A percentile compares a stretch with the other conserved stretches of the same genome.
These are phyloP conservation scores for Clonostachys rosea DNA, from an alignment of 2,329 filamentous ascomycete genomes.

Conservation along the genomic window DNA sequence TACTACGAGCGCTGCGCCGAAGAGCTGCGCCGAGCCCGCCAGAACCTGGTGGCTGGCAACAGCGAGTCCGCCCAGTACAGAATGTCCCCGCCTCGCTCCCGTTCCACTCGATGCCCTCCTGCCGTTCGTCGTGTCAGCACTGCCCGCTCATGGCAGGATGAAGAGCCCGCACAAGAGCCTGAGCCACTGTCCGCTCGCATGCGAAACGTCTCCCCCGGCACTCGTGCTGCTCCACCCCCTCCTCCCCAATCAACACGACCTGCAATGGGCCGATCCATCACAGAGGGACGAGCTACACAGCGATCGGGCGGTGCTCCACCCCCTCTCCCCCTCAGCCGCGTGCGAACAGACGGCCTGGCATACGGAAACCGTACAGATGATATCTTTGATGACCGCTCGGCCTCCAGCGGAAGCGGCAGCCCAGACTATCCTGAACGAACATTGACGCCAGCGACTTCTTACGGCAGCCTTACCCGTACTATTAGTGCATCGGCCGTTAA, in stretches of 20 bases:
- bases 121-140: constrained; percentile 42
- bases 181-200: constrained; percentile 14
- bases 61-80: not conserved
- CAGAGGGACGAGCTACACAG: constrained; percentile 20
- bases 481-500: constrained; percentile 17
- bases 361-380: constrained; percentile 29
- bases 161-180: constrained; percentile 26
- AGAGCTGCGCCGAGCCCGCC: constrained; percentile 58
- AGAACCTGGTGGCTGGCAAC: constrained; percentile 31
- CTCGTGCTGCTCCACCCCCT: constrained; percentile 16
- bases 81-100: constrained; percentile 1
- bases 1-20: constrained; percentile 91
- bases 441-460: constrained; percentile 51
- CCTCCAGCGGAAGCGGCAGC: constrained; percentile 43
- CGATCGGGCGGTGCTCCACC: constrained; percentile 14
- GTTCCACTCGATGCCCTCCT: constrained; percentile 14
- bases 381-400: constrained; percentile 46
- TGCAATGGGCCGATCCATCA: constrained; percentile 26
- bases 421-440: constrained; percentile 45
- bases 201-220: not conserved
- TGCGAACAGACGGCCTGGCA: constrained; percentile 26
- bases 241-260: constrained; percentile 28
- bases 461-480: constrained; percentile 46
- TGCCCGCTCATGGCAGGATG: constrained; percentile 37
- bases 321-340: constrained; percentile 35